Conservation (phyloP, 345 rosid genomes). For the Lagerstroemia speciosa region DNA sequence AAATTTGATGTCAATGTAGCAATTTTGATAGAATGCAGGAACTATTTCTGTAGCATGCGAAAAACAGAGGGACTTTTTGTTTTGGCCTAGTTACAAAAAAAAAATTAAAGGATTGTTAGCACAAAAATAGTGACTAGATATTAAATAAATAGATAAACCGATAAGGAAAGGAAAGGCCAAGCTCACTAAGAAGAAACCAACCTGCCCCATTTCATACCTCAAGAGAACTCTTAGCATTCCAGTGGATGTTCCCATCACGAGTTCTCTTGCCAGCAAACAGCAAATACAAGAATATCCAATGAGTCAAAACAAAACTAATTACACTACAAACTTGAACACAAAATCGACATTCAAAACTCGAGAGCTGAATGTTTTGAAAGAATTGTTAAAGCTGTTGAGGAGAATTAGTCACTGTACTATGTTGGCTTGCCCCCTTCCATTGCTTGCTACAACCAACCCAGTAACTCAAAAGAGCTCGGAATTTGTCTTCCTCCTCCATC, state of each 20-base stretch:
- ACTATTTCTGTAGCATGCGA: too few relatives aligned
- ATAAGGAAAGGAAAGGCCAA: background rate
- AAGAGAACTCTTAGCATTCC: background rate
- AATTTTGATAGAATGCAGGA: background rate
- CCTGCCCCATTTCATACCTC: background rate
- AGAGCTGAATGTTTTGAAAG: background rate
- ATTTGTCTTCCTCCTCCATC: slow-evolving; percentile 4
- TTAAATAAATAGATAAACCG: too few relatives aligned
- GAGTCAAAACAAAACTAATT: too few relatives aligned
- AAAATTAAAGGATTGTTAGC: background rate
- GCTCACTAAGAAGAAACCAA: background rate
- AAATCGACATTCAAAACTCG: too few relatives aligned
- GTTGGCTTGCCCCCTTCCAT: slow-evolving; percentile 1
- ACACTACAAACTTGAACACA: background rate
- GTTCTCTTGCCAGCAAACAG: background rate
- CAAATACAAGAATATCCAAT: background rate
- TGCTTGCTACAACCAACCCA: slow-evolving; percentile 11
- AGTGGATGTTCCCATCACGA: background rate
- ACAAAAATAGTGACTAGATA: background rate
- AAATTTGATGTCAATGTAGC: background rate
- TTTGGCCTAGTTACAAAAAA: too few relatives aligned
- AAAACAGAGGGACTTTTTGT: too few relatives aligned
- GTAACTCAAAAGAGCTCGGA: slow-evolving; percentile 1
- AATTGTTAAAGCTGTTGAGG: slow-evolving; percentile 4
- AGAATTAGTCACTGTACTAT: slow-evolving; percentile 8